phyloP scores from a whole-genome alignment of 371 early-diverging fungal species.

The Mortierella sp. region DNA sequence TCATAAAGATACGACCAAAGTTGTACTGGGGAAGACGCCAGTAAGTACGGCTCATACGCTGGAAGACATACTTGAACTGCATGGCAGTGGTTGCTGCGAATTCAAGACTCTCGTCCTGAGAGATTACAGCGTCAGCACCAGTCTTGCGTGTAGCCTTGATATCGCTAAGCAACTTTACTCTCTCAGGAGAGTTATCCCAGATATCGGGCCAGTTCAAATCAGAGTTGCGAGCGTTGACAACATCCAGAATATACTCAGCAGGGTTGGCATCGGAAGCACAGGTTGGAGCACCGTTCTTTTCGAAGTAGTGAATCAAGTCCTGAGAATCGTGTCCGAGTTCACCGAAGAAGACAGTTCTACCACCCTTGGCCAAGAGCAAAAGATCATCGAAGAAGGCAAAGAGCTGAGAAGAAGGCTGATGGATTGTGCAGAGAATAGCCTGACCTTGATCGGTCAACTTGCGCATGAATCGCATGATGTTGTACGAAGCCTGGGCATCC shows the following conservation, averaged over 20 bases:
- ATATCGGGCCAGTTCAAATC: slow-evolving; percentile 74
- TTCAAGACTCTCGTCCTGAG: slow-evolving; percentile 28
- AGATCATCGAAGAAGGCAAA: slow-evolving; percentile 88
- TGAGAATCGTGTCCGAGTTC: slow-evolving; percentile 71
- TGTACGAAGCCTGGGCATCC: slow-evolving; percentile 76
- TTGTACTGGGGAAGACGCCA: slow-evolving; percentile 79
- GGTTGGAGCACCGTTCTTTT: slow-evolving; percentile 70
- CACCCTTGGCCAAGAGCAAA: slow-evolving; percentile 86
- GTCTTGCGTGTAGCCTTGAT: slow-evolving; percentile 39
- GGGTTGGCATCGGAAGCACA: slow-evolving; percentile 75
- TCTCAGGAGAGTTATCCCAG: slow-evolving; percentile 67
- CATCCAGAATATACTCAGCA: slow-evolving; percentile 81
- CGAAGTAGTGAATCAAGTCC: slow-evolving; percentile 74
- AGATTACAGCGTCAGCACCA: background rate
- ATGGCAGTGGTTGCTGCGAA: slow-evolving; percentile 30
- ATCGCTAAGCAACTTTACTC: slow-evolving; percentile 9
- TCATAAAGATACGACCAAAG: slow-evolving; percentile 71
- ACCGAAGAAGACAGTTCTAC: slow-evolving; percentile 85
- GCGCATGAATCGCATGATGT: slow-evolving; percentile 81
- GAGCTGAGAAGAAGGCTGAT: slow-evolving; percentile 87
- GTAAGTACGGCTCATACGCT: slow-evolving; percentile 74
- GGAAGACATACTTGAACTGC: slow-evolving; percentile 71
- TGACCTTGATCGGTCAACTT: slow-evolving; percentile 79
- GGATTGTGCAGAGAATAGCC: slow-evolving; percentile 85
- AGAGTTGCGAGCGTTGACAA: slow-evolving; percentile 75